These are phyloP conservation scores for Trichophyton rubrum DNA, from an alignment of 2,329 filamentous ascomycete genomes.

Conservation along the genomic window DNA sequence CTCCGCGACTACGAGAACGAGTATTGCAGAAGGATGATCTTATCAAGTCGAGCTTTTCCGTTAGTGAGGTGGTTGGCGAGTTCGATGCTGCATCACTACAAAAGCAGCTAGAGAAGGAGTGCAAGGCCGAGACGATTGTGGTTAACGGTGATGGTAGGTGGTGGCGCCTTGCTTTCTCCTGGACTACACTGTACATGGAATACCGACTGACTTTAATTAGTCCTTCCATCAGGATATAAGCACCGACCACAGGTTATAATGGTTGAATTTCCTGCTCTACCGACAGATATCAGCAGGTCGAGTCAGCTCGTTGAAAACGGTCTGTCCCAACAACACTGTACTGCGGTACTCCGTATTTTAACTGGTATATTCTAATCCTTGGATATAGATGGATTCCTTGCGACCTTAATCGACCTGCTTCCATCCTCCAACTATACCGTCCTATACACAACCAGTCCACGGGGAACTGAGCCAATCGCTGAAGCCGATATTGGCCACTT, in stretches of 20 bases:
- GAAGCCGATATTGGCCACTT: slow-evolving; percentile 38
- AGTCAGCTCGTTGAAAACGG: slow-evolving; percentile 33
- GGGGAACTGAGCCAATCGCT: slow-evolving; percentile 19
- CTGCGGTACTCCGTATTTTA: background rate
- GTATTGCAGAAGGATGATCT: slow-evolving; percentile 38
- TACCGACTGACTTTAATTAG: background rate
- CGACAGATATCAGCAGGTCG: slow-evolving; percentile 24
- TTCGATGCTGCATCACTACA: slow-evolving; percentile 35
- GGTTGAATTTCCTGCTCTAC: slow-evolving; percentile 34
- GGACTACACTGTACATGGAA: too few relatives aligned
- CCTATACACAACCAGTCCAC: slow-evolving; percentile 57
- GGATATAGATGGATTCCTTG: slow-evolving; percentile 34
- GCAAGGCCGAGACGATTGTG: slow-evolving; percentile 32
- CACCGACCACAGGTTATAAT: slow-evolving; percentile 32
- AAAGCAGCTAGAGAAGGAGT: slow-evolving; percentile 34
- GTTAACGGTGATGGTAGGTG: slow-evolving; percentile 34
- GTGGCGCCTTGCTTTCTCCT: background rate
- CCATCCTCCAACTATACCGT: slow-evolving; percentile 54
- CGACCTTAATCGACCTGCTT: slow-evolving; percentile 36
- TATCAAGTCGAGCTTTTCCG: slow-evolving; percentile 40
- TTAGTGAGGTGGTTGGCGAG: slow-evolving; percentile 42
- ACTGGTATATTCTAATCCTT: slow-evolving; percentile 7
- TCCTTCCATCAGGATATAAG: slow-evolving; percentile 25
- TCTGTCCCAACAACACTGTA: slow-evolving; percentile 17
- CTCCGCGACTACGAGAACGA: slow-evolving; percentile 43